Conservation (phyloP, 1,139 yeast species). For the Diutina catenulata region DNA sequence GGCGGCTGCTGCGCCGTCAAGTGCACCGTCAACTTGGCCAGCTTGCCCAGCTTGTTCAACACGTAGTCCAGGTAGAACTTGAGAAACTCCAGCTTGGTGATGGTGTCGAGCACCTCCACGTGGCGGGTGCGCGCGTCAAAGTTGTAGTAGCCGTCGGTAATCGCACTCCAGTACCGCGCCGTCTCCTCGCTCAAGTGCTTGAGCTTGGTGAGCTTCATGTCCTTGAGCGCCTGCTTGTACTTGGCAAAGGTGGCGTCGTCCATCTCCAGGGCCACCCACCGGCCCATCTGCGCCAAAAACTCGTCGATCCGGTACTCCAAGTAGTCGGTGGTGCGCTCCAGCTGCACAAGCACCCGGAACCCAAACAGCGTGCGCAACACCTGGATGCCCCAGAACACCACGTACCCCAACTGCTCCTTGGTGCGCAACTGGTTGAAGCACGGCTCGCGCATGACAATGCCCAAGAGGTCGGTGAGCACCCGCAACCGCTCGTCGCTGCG, state of each 20-base stretch:
- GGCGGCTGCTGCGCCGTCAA: constrained; percentile 48
- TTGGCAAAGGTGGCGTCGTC: constrained; percentile 52
- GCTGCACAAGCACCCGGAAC: constrained; percentile 70
- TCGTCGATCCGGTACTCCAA: constrained; percentile 67
- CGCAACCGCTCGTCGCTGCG: constrained; percentile 19
- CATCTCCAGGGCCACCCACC: constrained; percentile 19
- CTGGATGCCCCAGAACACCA: constrained; percentile 71
- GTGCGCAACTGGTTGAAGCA: constrained; percentile 85
- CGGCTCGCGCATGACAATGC: constrained; percentile 73
- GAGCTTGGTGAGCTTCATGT: constrained; percentile 55
- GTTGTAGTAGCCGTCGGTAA: constrained; percentile 69
- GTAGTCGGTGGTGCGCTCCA: constrained; percentile 67
- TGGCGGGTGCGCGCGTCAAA: constrained; percentile 48
- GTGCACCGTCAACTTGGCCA: constrained; percentile 51
- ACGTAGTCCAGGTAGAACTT: constrained; percentile 42
- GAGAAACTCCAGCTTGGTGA: constrained; percentile 48
- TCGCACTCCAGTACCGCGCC: constrained; percentile 49
- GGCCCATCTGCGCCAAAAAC: constrained; percentile 35
- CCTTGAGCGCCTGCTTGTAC: constrained; percentile 46
- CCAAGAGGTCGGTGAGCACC: constrained; percentile 51
- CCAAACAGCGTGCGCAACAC: constrained; percentile 68
- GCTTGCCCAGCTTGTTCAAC: constrained; percentile 10
- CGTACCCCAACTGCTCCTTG: constrained; percentile 83
- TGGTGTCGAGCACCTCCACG: constrained; percentile 39
- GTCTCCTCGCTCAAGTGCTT: constrained; percentile 75